Conservation (phyloP, 768 basidiomycete genomes). For the Calocybe indica region DNA sequence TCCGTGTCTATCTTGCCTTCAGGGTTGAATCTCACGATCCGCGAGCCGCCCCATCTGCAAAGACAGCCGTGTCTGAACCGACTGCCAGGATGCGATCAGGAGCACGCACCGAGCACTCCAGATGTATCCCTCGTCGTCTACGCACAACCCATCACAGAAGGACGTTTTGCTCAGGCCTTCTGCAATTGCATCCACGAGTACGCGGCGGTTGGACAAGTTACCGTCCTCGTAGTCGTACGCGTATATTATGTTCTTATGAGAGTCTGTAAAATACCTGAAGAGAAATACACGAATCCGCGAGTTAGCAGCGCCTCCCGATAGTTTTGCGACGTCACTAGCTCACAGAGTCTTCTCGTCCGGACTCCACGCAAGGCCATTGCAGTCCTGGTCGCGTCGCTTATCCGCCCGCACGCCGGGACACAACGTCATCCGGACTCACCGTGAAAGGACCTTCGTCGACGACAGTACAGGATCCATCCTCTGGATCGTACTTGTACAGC, state of each 20-base stretch:
- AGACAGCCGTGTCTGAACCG: conserved; percentile 6
- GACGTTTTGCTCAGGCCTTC: conserved; percentile 43
- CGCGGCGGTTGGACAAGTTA: conserved; percentile 46
- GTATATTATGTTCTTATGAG: conserved; percentile 57
- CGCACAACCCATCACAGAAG: conserved; percentile 61
- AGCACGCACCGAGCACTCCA: conserved; percentile 52
- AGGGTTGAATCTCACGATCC: conserved; percentile 46
- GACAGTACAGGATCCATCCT: conserved; percentile 36
- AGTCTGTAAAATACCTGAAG: conserved; percentile 65
- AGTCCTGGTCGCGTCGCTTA: conserved; percentile 34
- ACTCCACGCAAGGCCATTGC: conserved; percentile 63
- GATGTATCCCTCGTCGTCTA: conserved; percentile 56
- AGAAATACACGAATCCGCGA: background rate
- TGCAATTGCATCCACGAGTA: conserved; percentile 52
- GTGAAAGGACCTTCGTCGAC: conserved; percentile 65
- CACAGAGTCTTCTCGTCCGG: conserved; percentile 57
- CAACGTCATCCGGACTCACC: conserved; percentile 25
- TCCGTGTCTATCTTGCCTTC: conserved; percentile 53
- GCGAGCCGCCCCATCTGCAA: conserved; percentile 59
- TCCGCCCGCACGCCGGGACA: conserved; percentile 2
- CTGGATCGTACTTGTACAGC: conserved; percentile 55
- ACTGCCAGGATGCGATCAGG: background rate
- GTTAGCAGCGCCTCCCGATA: conserved; percentile 3
- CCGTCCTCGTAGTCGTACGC: conserved; percentile 63
- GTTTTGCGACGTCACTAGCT: conserved; percentile 13